A percentile compares a stretch with the other conserved stretches of the same genome.
phyloP scores from a whole-genome alignment of 108 stramenopile species.

The Nitzschia sp. region DNA sequence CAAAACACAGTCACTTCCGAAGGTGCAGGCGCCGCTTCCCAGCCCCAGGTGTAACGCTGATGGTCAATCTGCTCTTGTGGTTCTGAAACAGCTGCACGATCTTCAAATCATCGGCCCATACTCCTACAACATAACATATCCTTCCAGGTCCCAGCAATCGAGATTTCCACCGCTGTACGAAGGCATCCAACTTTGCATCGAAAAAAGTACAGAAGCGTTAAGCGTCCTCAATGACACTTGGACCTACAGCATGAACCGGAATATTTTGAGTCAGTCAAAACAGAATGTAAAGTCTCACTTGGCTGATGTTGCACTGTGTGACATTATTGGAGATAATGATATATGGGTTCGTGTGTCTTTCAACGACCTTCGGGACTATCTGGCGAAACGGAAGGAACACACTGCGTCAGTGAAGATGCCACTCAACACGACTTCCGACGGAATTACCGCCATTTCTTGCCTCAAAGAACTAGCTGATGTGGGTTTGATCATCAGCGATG shows the following conservation, averaged over 20 bases:
- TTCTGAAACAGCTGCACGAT: constrained; percentile 33
- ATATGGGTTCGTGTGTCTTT: background rate
- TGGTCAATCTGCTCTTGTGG: constrained; percentile 25
- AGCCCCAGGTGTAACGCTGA: constrained; percentile 13
- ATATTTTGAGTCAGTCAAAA: constrained; percentile 13
- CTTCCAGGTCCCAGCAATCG: constrained; percentile 22
- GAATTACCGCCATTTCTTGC: constrained; percentile 35
- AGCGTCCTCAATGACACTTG: constrained; percentile 1
- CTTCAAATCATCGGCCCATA: constrained; percentile 25
- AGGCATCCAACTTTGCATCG: background rate
- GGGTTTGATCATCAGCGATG: constrained; percentile 24
- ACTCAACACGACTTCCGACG: background rate
- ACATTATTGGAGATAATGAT: constrained; percentile 1
- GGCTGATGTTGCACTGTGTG: constrained; percentile 27
- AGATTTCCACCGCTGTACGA: constrained; percentile 4
- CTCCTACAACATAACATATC: constrained; percentile 20
- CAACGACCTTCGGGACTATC: background rate
- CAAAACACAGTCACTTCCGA: background rate
- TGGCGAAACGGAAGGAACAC: background rate
- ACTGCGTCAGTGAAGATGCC: background rate
- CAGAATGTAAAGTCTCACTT: constrained; percentile 34
- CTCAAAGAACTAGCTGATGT: constrained; percentile 48
- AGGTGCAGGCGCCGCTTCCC: constrained; percentile 6
- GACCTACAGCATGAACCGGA: constrained; percentile 22
- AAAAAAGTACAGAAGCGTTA: background rate